These are phyloP conservation scores for Penicillium ucsense DNA, from an alignment of 495 filamentous ascomycete species.

Conservation along the genomic window DNA sequence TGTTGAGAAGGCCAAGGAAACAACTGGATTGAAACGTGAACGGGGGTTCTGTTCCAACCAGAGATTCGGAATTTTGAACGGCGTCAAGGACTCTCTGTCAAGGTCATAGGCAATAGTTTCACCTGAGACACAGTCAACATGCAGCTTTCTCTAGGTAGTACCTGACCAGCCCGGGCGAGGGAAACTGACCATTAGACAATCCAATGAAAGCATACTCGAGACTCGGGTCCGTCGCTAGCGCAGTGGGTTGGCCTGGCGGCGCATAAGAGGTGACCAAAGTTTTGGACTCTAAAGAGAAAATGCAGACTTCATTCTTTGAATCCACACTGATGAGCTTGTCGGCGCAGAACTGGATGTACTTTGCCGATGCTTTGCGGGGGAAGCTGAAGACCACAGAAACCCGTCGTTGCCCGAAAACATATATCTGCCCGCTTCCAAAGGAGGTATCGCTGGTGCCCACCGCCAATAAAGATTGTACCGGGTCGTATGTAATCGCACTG, in stretches of 20 bases:
- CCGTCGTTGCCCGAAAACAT: conserved; percentile 79
- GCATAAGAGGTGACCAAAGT: conserved; percentile 52
- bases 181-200: conserved; percentile 49
- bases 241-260: conserved; percentile 60
- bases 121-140: conserved; percentile 29
- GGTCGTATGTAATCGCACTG: conserved; percentile 76
- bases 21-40: conserved; percentile 46
- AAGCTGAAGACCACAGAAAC: conserved; percentile 60
- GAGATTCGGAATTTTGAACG: conserved; percentile 73
- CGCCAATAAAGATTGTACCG: conserved; percentile 87
- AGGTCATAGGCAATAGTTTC: conserved; percentile 87
- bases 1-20: conserved; percentile 78
- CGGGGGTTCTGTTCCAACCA: conserved; percentile 60
- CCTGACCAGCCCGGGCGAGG: no score
- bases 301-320: conserved; percentile 66
- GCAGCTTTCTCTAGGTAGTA: not conserved
- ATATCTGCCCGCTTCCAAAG: conserved; percentile 72
- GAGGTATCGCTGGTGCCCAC: conserved; percentile 78
- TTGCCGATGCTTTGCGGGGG: conserved; percentile 57
- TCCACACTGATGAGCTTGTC: conserved; percentile 78
- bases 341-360: conserved; percentile 62
- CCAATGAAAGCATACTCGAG: conserved; percentile 87
- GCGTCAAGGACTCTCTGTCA: conserved; percentile 64
- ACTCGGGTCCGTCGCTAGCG: conserved; percentile 70
- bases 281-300: conserved; percentile 65